phyloP scores from a whole-genome alignment of 2,329 filamentous ascomycete genomes.

The Balansia obtecta region DNA sequence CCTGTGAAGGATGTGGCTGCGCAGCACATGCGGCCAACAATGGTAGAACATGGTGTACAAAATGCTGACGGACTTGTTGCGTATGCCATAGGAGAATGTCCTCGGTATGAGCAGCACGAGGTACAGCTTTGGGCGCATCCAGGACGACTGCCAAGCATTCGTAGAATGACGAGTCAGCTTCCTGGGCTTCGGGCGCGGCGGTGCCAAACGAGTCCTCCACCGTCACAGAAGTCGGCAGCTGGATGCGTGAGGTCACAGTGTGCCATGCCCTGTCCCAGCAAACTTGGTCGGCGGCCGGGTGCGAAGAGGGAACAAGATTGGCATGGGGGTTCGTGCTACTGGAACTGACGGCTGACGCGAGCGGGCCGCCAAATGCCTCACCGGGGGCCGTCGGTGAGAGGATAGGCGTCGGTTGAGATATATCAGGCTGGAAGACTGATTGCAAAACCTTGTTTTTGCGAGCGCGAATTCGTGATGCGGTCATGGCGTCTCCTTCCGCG shows the following conservation, averaged over 20 bases:
- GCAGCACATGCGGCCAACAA: slow-evolving; percentile 35
- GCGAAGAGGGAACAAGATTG: slow-evolving; percentile 10
- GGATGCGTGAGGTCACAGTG: slow-evolving; percentile 43
- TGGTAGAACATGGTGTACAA: slow-evolving; percentile 45
- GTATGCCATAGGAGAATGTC: slow-evolving; percentile 49
- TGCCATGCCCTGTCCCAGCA: slow-evolving; percentile 52
- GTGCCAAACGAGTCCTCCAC: slow-evolving; percentile 42
- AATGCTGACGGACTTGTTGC: slow-evolving; percentile 48
- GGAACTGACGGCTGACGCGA: slow-evolving; percentile 11
- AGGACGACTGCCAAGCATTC: slow-evolving; percentile 42
- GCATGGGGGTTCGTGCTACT: slow-evolving; percentile 6
- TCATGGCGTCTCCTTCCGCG: slow-evolving; percentile 14
- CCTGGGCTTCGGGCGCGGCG: slow-evolving; percentile 30
- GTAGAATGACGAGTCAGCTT: slow-evolving; percentile 32
- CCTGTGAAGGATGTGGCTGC: slow-evolving; percentile 29
- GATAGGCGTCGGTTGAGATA: slow-evolving; percentile 36
- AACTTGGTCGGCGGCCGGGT: slow-evolving; percentile 34
- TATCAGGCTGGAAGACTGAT: slow-evolving; percentile 42
- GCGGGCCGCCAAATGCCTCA: slow-evolving; percentile 33
- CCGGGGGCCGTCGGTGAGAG: slow-evolving; percentile 27
- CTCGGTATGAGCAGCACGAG: slow-evolving; percentile 38
- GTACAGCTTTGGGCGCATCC: slow-evolving; percentile 31
- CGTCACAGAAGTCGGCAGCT: slow-evolving; percentile 42
- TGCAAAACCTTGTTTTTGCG: slow-evolving; percentile 38
- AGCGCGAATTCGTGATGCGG: slow-evolving; percentile 31